Conservation (phyloP, 2,329 filamentous ascomycete species). For the Diaporthe amygdali region DNA sequence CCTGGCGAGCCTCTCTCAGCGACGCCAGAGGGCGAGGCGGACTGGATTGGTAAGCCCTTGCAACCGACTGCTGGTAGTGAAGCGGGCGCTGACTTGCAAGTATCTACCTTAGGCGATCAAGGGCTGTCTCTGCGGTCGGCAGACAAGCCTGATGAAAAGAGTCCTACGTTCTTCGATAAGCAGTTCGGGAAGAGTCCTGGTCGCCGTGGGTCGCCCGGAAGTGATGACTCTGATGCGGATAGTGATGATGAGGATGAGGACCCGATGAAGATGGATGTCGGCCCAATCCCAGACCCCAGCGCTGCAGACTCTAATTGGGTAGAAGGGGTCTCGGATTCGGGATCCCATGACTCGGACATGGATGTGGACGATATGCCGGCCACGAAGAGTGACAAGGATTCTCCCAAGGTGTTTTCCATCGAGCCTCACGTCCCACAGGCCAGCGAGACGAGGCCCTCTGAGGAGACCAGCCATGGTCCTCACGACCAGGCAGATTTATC, state of each 20-base stretch:
- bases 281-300: slow-evolving; percentile 11
- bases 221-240: background rate
- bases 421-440: background rate
- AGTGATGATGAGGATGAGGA: slow-evolving; percentile 18
- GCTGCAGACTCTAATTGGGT: slow-evolving; percentile 21
- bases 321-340: slow-evolving; percentile 14
- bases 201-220: background rate
- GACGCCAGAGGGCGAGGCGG: slow-evolving; percentile 7
- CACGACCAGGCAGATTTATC: background rate
- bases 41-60: background rate
- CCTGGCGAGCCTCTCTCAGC: slow-evolving; percentile 23
- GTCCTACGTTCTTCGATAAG: slow-evolving; percentile 14
- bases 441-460: background rate
- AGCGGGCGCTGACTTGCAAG: background rate
- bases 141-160: slow-evolving; percentile 13
- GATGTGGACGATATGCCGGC: background rate
- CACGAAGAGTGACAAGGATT: background rate
- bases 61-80: background rate
- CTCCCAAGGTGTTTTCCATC: background rate
- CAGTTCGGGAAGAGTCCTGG: background rate
- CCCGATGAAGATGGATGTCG: slow-evolving; percentile 22
- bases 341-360: background rate
- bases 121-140: slow-evolving; percentile 21
- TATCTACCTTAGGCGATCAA: background rate
- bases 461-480: background rate